Conservation (phyloP, 1,139 yeast genomes). For the Candida dubliniensis region DNA sequence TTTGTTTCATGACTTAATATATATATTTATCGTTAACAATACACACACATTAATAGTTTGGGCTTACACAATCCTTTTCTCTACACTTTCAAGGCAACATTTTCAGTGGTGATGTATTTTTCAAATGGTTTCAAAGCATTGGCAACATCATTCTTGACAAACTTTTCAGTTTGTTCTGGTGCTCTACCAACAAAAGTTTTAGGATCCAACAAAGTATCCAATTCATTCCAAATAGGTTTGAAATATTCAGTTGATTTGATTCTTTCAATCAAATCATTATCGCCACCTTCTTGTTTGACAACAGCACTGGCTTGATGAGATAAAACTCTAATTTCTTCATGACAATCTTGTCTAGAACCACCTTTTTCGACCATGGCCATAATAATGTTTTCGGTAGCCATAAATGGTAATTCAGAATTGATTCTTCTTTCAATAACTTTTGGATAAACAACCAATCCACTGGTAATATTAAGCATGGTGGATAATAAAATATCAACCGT, state of each 20-base stretch:
- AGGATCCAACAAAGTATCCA: slow-evolving; percentile 83
- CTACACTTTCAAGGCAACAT: slow-evolving; percentile 50
- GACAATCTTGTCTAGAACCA: slow-evolving; percentile 97
- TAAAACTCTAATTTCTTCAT: slow-evolving; percentile 94
- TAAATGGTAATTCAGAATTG: slow-evolving; percentile 91
- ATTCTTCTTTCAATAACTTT: slow-evolving; percentile 98
- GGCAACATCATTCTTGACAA: slow-evolving; percentile 80
- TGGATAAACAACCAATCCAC: slow-evolving; percentile 96
- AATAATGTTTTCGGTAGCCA: slow-evolving; percentile 98
- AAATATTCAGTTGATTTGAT: slow-evolving; percentile 78
- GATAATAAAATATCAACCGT: slow-evolving; percentile 92
- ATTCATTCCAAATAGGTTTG: slow-evolving; percentile 83
- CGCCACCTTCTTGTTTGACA: slow-evolving; percentile 98
- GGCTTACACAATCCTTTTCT: neutral
- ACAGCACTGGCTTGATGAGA: slow-evolving; percentile 98
- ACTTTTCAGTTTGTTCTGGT: slow-evolving; percentile 95
- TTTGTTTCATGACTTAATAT: neutral
- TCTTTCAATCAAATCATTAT: slow-evolving; percentile 92
- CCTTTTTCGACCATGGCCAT: slow-evolving; percentile 99
- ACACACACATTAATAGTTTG: no score
- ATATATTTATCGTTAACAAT: neutral
- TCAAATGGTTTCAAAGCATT: slow-evolving; percentile 75
- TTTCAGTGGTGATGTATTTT: slow-evolving; percentile 58
- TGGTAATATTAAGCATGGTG: slow-evolving; percentile 86
- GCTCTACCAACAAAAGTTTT: slow-evolving; percentile 97